Evolutionary conservation across 495 filamentous ascomycete species (phyloP), one percentile per base, ranked within the genome.

Genomic region (Wilcoxina mikolae): DNA sequence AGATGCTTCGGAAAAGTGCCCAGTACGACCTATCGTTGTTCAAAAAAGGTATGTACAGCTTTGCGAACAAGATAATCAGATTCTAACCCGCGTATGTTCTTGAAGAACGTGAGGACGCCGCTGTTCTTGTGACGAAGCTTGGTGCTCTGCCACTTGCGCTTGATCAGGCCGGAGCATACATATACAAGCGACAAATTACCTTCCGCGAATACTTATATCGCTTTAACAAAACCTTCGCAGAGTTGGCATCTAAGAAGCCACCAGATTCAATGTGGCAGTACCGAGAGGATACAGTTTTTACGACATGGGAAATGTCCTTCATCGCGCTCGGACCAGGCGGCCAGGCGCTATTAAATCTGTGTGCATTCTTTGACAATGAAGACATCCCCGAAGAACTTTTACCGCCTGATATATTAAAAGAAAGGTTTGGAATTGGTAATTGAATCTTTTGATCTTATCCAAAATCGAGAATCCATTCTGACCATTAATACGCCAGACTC

Each of bases 281-380:
- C n/a, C 52, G 56, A 15, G 42, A 20, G 12, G 35, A 39, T 15
- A 59, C 54, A 0, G 3, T 56, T 2, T 48, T 59, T n/a, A 56
- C 57, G 3, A 58, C 56, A 22, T 61, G 59, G 55, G 24, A 54
- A 3, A 60, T 54, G 2, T 53, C 56, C 3, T 58, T 55, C 23
- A 20, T 33, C 3, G 3, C 49, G 3, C 50, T 54, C 24, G 38
- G 50, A 11, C n/a, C 20, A 5, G 25, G 4, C 15, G 56, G 38
- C 20, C 43, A 24, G 0, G 35, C 58, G 46, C 35, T 60, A 4
- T 47, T 58, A 11, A 18, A 50, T 23, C 20, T 54, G 26, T 58
- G 56, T 10, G 44, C 55, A 42, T 58, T 60, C n/a, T 47, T 60
- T 51, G 49, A 58, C 18, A 58, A 58, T 11, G 31, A 55, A 10